Conservation (phyloP, 2,329 filamentous ascomycete genomes). For the Coniochaeta pulveracea region DNA sequence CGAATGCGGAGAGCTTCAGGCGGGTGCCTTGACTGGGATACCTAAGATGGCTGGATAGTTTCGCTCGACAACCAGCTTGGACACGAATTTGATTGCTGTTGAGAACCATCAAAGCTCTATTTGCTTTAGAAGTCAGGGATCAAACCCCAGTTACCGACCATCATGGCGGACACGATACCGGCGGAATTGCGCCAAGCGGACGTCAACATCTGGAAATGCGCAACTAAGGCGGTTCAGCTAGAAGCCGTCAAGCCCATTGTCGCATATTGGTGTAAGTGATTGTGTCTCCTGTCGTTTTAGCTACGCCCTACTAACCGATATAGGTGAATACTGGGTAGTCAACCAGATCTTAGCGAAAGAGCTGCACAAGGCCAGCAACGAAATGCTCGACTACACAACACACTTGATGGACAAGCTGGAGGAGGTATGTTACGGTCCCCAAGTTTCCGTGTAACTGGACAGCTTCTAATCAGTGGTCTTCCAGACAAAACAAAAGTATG, state of each 20-base stretch:
- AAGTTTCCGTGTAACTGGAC: neutral
- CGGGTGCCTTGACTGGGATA: too few relatives aligned
- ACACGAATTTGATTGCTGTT: too few relatives aligned
- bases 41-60: too few relatives aligned
- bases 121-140: too few relatives aligned
- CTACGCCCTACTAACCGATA: neutral
- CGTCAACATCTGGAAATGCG: conserved; percentile 61
- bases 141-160: conserved; percentile 9
- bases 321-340: conserved; percentile 84
- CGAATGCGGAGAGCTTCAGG: too few relatives aligned
- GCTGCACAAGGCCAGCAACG: conserved; percentile 68
- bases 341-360: conserved; percentile 78
- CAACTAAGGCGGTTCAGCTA: conserved; percentile 73
- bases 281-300: neutral
- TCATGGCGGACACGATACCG: conserved; percentile 65
- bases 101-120: too few relatives aligned
- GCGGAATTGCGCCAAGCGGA: conserved; percentile 67
- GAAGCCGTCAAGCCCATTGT: conserved; percentile 77
- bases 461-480: neutral
- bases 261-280: conserved; percentile 80
- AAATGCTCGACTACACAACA: conserved; percentile 71
- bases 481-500: conserved; percentile 60
- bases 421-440: conserved; percentile 34
- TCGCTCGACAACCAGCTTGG: too few relatives aligned
- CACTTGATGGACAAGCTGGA: conserved; percentile 87